Base-by-base conservation (phyloP, 176 grass and related monocot species). In the Calamus simplicifolius region DNA sequence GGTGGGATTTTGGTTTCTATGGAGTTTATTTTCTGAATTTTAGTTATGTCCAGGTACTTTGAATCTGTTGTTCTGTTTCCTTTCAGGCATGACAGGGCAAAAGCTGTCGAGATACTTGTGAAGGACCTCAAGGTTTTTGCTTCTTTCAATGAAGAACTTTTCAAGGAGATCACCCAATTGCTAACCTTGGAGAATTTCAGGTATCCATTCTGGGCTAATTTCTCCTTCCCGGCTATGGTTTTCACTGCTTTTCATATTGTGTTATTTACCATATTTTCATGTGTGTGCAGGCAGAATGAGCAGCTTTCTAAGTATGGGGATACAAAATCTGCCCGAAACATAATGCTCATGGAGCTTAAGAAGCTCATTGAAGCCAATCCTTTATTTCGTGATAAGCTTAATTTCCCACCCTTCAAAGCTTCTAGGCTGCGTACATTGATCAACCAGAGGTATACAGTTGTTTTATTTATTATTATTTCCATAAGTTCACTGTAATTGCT, bases 81-180 rank as follows among this genome's bases (percentile, higher is more conserved):
- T 1, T 62, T 15, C 70, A 98, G 93, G 70, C 87, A 98, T 89
- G 93, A 98, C 67, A 77, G 93, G n/a, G 79, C 93, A 21, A 98
- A 92, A 71, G 93, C 93, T n/a, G 93, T 98, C 48, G 93, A 98
- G 49, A 92, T 98, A 83, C 84, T 98, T 12, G 93, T 98, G 38
- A 98, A 98, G 76, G 93, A 98, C 77, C 79, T 98, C 48, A 98
- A 98, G 79, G 93, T 98, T 16, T 98, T 98, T 73, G 84, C 93
- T 70, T 98, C 93, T 48, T 98, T 98, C 73, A 98, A 98, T 50
- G 93, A 98, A 68, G 93, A 98, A 54, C 84, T 98, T 14, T 98
- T 92, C 76, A 98, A 98, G 84, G 93, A 98, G 81, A 98, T 98
- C 54, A 98, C 93, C 4, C 93, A 98, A 62, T 69, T 98, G 66